Base-by-base conservation (phyloP, 148 eudicot genomes). In the Rhododendron griersonianum region DNA sequence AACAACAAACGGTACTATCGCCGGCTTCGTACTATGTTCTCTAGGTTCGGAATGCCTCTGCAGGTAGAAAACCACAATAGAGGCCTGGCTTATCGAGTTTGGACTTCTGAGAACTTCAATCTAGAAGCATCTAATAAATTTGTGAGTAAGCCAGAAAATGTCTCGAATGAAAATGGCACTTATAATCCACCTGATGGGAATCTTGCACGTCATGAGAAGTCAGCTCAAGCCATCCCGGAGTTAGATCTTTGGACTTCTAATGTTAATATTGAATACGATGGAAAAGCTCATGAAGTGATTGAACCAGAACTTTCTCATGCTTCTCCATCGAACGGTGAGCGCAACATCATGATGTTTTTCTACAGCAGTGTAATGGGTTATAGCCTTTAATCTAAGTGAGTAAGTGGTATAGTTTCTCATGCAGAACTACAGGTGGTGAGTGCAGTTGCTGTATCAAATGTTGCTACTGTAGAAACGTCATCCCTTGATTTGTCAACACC, bases 1-100 rank as follows among this genome's bases (percentile, higher is more conserved):
- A 90, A 89, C 87, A 92, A 87, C 87, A 95, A 91, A 87, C 92
- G 89, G 89, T 90, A 92, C 83, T 91, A 97, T 84, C 87, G 87
- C 82, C 89, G 98, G 86, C 89, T 92, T 81, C 87, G 77, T 82
- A 77, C 85, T 84, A 88, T 95, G 95, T 87, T 90, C 79, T 84
- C 91, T 84, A 93, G 94, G 87, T 95, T 92, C 87, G 96, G 96
- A 61, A 89, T 97, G 93, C 95, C 91, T 90, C 89, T 92, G 83
- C 88, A 91, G 87, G 84, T 93, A 50, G 98, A 97, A 90, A 91
- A 89, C 84, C 93, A 86, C 81, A 93, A 93, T 39, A 93, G 89
- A 91, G 92, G 93, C 47, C 87, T 91, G 88, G 96, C 88, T 25
- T 93, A 94, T 87, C 90, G 98, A 85, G 90, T 93, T 89, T 97